Base-by-base conservation (phyloP, 495 filamentous ascomycete species). In the Aspergillus egyptiacus region DNA sequence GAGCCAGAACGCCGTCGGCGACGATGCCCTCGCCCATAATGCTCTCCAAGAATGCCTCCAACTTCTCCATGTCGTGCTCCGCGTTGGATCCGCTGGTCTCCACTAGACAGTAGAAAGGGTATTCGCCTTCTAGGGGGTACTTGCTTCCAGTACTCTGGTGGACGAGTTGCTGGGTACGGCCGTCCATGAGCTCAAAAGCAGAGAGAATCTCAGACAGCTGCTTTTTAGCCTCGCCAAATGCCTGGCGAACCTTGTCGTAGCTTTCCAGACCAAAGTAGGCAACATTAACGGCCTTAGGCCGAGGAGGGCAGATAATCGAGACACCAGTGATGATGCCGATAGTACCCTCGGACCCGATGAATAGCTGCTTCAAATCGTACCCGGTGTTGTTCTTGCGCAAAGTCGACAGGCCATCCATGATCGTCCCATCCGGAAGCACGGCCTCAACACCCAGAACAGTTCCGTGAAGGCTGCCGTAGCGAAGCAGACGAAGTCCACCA, bases 311-410 rank as follows among this genome's bases (percentile, higher is more conserved):
- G 27, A 89, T 72, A 44, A 98, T 86, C 0, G 89, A 91, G 20
- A 96, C 77, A 15, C 78, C 88, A 15, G 93, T 98, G 54, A 98
- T 85, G 58, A 97, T 84, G 37, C 93, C 93, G 50, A 98, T 84
- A 6, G 93, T 97, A 17, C 93, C 93, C 64, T 98, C 93, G 18
- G 81, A 82, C 17, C 93, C 93, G 54, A 98, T 94, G 65, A 97
- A 96, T 18, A 98, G 79, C 67, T 98, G 93, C 75, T 98, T 98
- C 34, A 98, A 69, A 61, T 97, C 93, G 65, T 96, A 97, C 18
- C 93, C 93, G 46, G 86, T 98, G 70, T 98, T 98, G 75, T 98
- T 97, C 73, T 98, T 98, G 41, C 94, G 83, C 31, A 97, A 70
- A 44, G 75, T 87, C 46, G 78, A 86, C 19, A 98, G 79, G 46